Base-by-base conservation (phyloP, 306 rosid species). In the Dryas alaskensis region DNA sequence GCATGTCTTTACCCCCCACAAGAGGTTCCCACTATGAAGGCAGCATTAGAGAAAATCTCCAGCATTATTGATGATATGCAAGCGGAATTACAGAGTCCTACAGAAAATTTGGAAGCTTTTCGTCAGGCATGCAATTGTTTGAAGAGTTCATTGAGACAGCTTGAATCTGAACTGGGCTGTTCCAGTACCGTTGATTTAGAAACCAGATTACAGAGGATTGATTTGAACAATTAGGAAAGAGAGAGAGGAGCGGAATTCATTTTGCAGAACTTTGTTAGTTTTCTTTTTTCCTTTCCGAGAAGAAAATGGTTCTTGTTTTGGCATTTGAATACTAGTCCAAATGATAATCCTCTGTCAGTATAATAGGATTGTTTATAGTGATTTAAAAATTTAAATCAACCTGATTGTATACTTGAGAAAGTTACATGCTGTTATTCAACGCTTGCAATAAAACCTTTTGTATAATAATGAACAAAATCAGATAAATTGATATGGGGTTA, bases 1-100 rank as follows among this genome's bases (percentile, higher is more conserved):
- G 97, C 96, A 74, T 86, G 90, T 76, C 89, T 92, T 74, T 95
- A 95, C 58, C 98, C 97, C 49, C 99, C 99, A 0, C 99, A 94
- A 68, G 99, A 89, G 83, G 71, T 79, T 82, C 64, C 83, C 57
- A 67, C 80, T 70, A 86, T 95, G 58, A 67, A 80, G 50, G 77
- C 76, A 47, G 80, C 88, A 51, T 58, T 60, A 14, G 84, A 86
- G 78, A 90, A 84, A 76, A 92, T 94, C 65, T 76, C 81, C 60
- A 45, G 83, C 86, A 66, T 75, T 67, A 68, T 88, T 25, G 86
- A 94, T 77, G 84, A 40, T 65, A 60, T 91, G 83, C 83, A 81
- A 60, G 78, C 13, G 7, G 92, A 81, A 70, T 3, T 88, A 25
- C 85, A 46, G 71, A 78, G 79, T 68, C 79, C 91, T 50, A 6